Evolutionary conservation across 768 basidiomycete genomes (phyloP), one percentile per base, ranked within the genome.

Genomic region (Agaricus blazei): DNA sequence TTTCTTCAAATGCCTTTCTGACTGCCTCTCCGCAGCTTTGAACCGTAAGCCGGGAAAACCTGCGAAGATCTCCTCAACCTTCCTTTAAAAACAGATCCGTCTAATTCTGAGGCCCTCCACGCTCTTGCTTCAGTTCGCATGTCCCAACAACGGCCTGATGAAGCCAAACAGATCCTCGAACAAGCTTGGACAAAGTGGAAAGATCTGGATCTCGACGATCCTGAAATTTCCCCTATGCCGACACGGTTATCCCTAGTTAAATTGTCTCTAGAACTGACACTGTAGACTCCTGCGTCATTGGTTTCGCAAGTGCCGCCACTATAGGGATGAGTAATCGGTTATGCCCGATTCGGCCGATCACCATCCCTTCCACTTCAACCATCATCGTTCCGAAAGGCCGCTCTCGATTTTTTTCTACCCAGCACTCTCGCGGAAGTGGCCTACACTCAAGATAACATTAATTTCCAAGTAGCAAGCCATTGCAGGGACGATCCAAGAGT

Each of bases 71-170:
- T 97, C 24, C 78, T 96, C 27, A 69, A 75, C 31, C 70, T 78
- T 19, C 93, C 93, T 4, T 73, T 93, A 23, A 74, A 85, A 58
- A 77, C 83, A 1, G 88, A 91, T 64, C 82, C 88, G 1, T 75
- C 78, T 12, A 91, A 93, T 67, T 66, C 83, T 3, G 94, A 96
- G 64, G 87, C 90, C 2, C 74, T 92, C 23, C 85, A 93, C 61
- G 71, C 83, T 0, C 76, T 96, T 19, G 89, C 93, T 0, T 92
- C 90, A 23, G 92, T 95, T 4, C 80, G 93, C 34, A 85, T 95
- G 77, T 94, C 91, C 1, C 93, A 97, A 64, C 80, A 88, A 64
- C 77, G 87, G 46, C 82, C 85, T 0, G 90, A 92, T 0, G 93
- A 95, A 29, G 93, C 94, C 0, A 85, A 83, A 64, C 70, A 75